These are phyloP conservation scores for Hanseniaspora nectarophila DNA, from an alignment of 805 yeast species.

Conservation along the genomic window DNA sequence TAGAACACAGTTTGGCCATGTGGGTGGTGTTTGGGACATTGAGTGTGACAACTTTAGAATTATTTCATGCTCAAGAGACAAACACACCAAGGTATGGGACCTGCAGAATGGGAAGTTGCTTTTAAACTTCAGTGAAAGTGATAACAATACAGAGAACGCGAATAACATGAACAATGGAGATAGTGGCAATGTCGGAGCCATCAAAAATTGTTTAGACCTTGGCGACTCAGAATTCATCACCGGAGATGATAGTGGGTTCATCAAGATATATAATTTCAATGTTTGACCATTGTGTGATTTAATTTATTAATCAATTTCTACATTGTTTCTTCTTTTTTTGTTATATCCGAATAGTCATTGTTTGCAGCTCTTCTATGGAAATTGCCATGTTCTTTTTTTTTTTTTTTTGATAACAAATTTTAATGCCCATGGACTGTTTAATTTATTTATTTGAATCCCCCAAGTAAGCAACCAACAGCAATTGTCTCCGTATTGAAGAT, in stretches of 20 bases:
- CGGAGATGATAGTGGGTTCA: conserved; percentile 80
- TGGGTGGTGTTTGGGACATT: conserved; percentile 96
- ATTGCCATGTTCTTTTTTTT: neutral
- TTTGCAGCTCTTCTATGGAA: neutral
- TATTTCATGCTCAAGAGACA: conserved; percentile 89
- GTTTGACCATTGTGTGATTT: conserved; percentile 16
- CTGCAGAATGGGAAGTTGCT: conserved; percentile 85
- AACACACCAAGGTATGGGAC: conserved; percentile 89
- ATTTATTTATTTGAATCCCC: too few species aligned
- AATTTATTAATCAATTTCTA: neutral
- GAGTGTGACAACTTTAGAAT: conserved; percentile 93
- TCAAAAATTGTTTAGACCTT: conserved; percentile 51
- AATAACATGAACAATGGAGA: neutral
- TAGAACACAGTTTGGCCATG: conserved; percentile 92
- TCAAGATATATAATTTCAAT: conserved; percentile 75
- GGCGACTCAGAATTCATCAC: conserved; percentile 84
- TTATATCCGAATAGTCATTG: neutral
- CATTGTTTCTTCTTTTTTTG: neutral
- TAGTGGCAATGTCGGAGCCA: conserved; percentile 23
- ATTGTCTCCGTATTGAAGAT: too few species aligned
- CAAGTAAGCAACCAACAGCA: neutral
- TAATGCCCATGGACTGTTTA: too few species aligned
- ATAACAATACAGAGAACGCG: conserved; percentile 35
- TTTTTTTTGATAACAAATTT: too few species aligned
- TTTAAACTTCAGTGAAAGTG: conserved; percentile 72